Evolutionary conservation across 2,329 filamentous ascomycete genomes (phyloP), one percentile per base, ranked within the genome.

Genomic region (Aspergillus fumigatiaffinis): DNA sequence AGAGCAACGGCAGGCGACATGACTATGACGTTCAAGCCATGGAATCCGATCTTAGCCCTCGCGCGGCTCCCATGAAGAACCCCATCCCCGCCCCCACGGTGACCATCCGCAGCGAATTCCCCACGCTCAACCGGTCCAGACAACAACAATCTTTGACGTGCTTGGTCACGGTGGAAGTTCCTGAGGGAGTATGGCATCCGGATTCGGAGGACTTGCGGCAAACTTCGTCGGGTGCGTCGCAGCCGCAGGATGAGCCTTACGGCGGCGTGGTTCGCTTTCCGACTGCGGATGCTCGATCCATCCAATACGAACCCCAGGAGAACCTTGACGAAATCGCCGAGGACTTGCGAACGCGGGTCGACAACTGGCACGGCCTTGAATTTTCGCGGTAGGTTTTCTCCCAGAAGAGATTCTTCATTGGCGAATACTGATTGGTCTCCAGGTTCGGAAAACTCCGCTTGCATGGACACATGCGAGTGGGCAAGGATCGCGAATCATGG

Each of bases 311-410:
- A 72, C 84, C 90, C 2, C 81, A 86, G 2, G 89, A 92, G 65
- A 86, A 87, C 4, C 73, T 97, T 56, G 88, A 94, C 54, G 87
- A 93, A 63, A 89, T 94, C 69, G 95, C 92, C 0, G 91, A 97
- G 68, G 90, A 87, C 61, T 77, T 99, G 57, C 87, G 91, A 57
- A 85, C 80, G 49, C 87, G 92, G n/a, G 94, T 99, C 10, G 94
- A 99, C 68, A 97, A 97, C 66, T 99, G 94, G 94, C 94, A 99
- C 72, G 93, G 94, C 0, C 81, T 99, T 21, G 93, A 97, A 70
- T 97, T 97, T 69, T 85, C 86, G 69, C 85, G 90, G 82, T 89
- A 77, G 67, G 80, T 62, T 25, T 25, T 41, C 49, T 32, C 14
- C 21, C 42, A 3, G 6, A 26, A 10, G n/a, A 6, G 21, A 12